These are phyloP conservation scores for Sclerotiophoma versabilis DNA, from an alignment of 2,329 filamentous ascomycete genomes.

Conservation along the genomic window DNA sequence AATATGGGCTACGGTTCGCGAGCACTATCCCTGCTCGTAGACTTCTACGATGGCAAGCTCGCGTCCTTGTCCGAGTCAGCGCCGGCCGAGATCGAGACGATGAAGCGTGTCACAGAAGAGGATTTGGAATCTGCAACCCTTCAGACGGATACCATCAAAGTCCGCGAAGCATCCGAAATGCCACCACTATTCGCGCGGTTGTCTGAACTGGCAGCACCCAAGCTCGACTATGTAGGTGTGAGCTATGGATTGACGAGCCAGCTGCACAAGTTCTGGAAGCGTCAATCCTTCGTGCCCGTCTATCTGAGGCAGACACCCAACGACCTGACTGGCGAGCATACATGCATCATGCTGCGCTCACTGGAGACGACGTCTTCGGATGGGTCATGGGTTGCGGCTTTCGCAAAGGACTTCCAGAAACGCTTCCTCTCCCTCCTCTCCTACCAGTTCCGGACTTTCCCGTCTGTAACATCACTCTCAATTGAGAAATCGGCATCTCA, in stretches of 20 bases:
- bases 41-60: slow-evolving; percentile 96
- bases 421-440: slow-evolving; percentile 90
- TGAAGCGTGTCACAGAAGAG: slow-evolving; percentile 80
- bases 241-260: slow-evolving; percentile 88
- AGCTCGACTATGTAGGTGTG: slow-evolving; percentile 91
- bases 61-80: slow-evolving; percentile 79
- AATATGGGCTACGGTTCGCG: slow-evolving; percentile 93
- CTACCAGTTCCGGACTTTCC: slow-evolving; percentile 89
- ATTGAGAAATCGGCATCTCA: slow-evolving; percentile 85
- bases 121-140: slow-evolving; percentile 80
- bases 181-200: slow-evolving; percentile 91
- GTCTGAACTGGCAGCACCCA: slow-evolving; percentile 78
- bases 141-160: slow-evolving; percentile 84
- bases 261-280: slow-evolving; percentile 98
- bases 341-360: slow-evolving; percentile 93
- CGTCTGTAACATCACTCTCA: slow-evolving; percentile 77
- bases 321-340: slow-evolving; percentile 95
- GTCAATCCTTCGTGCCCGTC: slow-evolving; percentile 82
- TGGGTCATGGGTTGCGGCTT: slow-evolving; percentile 90
- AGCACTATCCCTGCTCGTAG: slow-evolving; percentile 82
- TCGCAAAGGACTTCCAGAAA: slow-evolving; percentile 89
- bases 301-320: slow-evolving; percentile 96
- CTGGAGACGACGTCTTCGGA: slow-evolving; percentile 62
- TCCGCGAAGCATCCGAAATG: slow-evolving; percentile 89
- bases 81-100: slow-evolving; percentile 61